Percentiles rank a stretch among this genome's conserved stretches.
These are phyloP conservation scores for Fusarium sp. DNA, from an alignment of 2,329 filamentous ascomycete species.

Conservation along the genomic window DNA sequence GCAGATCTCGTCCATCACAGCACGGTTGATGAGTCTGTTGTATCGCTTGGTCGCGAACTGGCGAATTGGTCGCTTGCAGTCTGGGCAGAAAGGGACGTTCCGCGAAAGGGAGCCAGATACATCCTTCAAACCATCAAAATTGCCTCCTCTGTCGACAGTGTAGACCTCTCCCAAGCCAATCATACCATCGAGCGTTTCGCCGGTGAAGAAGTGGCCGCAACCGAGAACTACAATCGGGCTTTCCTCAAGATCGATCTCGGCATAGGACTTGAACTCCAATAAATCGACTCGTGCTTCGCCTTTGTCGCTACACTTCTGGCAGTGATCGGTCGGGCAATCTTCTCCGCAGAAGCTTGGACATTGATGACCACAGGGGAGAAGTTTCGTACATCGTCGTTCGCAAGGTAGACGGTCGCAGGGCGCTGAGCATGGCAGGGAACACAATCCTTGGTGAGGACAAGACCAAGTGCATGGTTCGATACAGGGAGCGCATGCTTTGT, in stretches of 20 bases:
- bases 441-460: conserved; percentile 62
- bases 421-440: conserved; percentile 68
- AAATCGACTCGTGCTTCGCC: conserved; percentile 64
- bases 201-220: conserved; percentile 72
- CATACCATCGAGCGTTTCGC: conserved; percentile 68
- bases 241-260: conserved; percentile 66
- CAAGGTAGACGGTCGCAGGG: conserved; percentile 75
- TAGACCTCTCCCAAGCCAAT: conserved; percentile 66
- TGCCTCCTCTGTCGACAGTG: conserved; percentile 49
- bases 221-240: conserved; percentile 68
- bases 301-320: conserved; percentile 63
- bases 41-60: conserved; percentile 64
- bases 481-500: conserved; percentile 70
- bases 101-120: conserved; percentile 62
- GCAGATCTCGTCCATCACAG: conserved; percentile 69
- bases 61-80: conserved; percentile 67
- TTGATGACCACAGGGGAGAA: conserved; percentile 67
- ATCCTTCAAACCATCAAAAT: conserved; percentile 46
- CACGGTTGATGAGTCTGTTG: conserved; percentile 67
- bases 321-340: conserved; percentile 65
- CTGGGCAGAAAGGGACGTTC: conserved; percentile 59
- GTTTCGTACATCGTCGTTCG: conserved; percentile 64
- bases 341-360: conserved; percentile 75
- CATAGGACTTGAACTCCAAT: conserved; percentile 63
- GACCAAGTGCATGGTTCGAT: conserved; percentile 64